These are phyloP conservation scores for Melocanna baccifera DNA, from an alignment of 176 grass and related monocot genomes.

Conservation along the genomic window DNA sequence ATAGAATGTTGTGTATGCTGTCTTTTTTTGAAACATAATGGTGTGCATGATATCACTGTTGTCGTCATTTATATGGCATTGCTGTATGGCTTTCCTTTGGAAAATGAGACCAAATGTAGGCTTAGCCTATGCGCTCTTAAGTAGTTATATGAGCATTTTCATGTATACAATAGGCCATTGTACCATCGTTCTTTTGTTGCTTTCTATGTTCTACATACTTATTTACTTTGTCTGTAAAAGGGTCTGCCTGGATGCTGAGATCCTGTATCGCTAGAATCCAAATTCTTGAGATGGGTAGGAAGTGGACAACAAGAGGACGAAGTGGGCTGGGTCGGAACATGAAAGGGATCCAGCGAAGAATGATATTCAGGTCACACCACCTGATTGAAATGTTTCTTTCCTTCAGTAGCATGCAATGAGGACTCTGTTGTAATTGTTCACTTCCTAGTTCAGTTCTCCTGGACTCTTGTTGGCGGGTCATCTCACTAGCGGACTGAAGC, in stretches of 20 bases:
- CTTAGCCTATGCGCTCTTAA: background rate
- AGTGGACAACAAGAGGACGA: slow-evolving; percentile 50
- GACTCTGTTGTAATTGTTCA: slow-evolving; percentile 41
- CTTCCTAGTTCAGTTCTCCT: slow-evolving; percentile 48
- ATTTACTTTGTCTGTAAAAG: slow-evolving; percentile 61
- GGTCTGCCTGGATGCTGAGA: slow-evolving; percentile 60
- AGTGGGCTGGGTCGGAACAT: slow-evolving; percentile 35
- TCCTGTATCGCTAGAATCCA: slow-evolving; percentile 43
- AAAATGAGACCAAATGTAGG: background rate
- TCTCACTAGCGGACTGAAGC: slow-evolving; percentile 31
- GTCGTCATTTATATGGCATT: background rate
- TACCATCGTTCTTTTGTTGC: slow-evolving; percentile 18
- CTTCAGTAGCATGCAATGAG: slow-evolving; percentile 24
- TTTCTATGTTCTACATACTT: slow-evolving; percentile 38
- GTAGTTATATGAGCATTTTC: background rate
- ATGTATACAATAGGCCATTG: background rate
- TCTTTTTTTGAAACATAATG: background rate
- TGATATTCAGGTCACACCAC: slow-evolving; percentile 43
- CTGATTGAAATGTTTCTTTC: slow-evolving; percentile 46
- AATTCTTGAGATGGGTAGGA: slow-evolving; percentile 56
- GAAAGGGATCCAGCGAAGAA: slow-evolving; percentile 36
- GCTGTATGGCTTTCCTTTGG: background rate
- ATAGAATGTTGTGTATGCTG: background rate
- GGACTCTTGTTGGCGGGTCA: slow-evolving; percentile 8
- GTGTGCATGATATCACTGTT: background rate